Percentiles rank a stretch among this genome's conserved stretches.
These are phyloP conservation scores for Wickerhamomyces silvicola DNA, from an alignment of 805 yeast genomes.

Conservation along the genomic window DNA sequence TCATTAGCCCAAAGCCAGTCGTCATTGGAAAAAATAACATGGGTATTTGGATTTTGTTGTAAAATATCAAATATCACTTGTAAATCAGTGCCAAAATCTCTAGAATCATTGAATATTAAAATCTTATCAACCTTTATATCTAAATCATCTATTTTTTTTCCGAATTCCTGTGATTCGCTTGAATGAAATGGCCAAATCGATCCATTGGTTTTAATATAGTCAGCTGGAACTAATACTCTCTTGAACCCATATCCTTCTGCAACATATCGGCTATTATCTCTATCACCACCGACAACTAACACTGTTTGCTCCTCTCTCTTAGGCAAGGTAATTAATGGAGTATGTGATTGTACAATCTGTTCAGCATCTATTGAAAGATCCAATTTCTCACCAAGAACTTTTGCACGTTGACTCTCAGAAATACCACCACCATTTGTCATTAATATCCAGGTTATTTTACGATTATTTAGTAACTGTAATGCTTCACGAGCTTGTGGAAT, in stretches of 20 bases:
- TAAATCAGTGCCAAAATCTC: slow-evolving; percentile 80
- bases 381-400: slow-evolving; percentile 40
- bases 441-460: slow-evolving; percentile 68
- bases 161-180: slow-evolving; percentile 36
- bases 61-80: slow-evolving; percentile 72
- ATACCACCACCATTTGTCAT: slow-evolving; percentile 91
- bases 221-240: slow-evolving; percentile 68
- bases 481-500: slow-evolving; percentile 63
- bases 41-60: slow-evolving; percentile 58
- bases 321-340: slow-evolving; percentile 67
- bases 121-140: slow-evolving; percentile 49
- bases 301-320: slow-evolving; percentile 49
- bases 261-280: slow-evolving; percentile 61
- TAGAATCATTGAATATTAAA: slow-evolving; percentile 80
- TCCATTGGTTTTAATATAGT: slow-evolving; percentile 57
- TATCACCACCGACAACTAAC: slow-evolving; percentile 78
- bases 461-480: slow-evolving; percentile 41
- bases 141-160: slow-evolving; percentile 14
- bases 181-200: slow-evolving; percentile 76
- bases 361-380: slow-evolving; percentile 23
- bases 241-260: slow-evolving; percentile 74
- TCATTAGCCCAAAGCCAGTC: slow-evolving; percentile 88
- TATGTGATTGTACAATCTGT: slow-evolving; percentile 82
- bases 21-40: slow-evolving; percentile 73
- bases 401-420: slow-evolving; percentile 54